Percentiles rank a stretch among this genome's conserved stretches.
Evolutionary conservation across 2,329 filamentous ascomycete genomes (phyloP).

Genomic region (Botrytis hyacinthi): DNA sequence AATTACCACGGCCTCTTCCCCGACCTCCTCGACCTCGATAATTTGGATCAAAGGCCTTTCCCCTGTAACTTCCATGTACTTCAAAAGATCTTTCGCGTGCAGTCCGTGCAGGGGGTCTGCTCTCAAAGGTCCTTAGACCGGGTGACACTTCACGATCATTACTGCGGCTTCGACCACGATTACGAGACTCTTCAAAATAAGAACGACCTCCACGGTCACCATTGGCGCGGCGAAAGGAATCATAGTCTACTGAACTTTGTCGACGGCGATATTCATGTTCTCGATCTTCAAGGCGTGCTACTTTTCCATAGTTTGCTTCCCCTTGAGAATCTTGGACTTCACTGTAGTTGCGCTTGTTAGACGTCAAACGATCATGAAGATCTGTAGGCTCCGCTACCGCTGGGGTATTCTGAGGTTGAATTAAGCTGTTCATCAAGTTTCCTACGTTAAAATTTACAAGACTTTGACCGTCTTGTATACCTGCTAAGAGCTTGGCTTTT

Average conservation of each 20-base stretch:
- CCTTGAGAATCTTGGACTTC: conserved; percentile 30
- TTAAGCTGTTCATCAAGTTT: conserved; percentile 7
- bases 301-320: conserved; percentile 26
- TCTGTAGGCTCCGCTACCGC: conserved; percentile 18
- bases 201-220: conserved; percentile 29
- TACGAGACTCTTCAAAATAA: conserved; percentile 27
- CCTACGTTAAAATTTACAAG: conserved; percentile 11
- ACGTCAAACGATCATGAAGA: conserved; percentile 25
- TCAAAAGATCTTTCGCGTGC: conserved; percentile 28
- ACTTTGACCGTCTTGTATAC: conserved; percentile 32
- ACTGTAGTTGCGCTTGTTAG: conserved; percentile 36
- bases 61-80: conserved; percentile 30
- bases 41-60: conserved; percentile 36
- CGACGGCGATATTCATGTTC: conserved; percentile 25
- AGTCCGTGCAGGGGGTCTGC: conserved; percentile 28
- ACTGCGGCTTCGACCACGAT: conserved; percentile 27
- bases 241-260: conserved; percentile 30
- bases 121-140: conserved; percentile 29
- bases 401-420: neutral
- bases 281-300: conserved; percentile 33
- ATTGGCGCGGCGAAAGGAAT: conserved; percentile 25
- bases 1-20: conserved; percentile 32
- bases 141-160: conserved; percentile 35
- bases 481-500: conserved; percentile 34
- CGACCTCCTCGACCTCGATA: conserved; percentile 35